phyloP scores from a whole-genome alignment of 1,284 basidiomycete genomes.

The Hymenochaete sp. region DNA sequence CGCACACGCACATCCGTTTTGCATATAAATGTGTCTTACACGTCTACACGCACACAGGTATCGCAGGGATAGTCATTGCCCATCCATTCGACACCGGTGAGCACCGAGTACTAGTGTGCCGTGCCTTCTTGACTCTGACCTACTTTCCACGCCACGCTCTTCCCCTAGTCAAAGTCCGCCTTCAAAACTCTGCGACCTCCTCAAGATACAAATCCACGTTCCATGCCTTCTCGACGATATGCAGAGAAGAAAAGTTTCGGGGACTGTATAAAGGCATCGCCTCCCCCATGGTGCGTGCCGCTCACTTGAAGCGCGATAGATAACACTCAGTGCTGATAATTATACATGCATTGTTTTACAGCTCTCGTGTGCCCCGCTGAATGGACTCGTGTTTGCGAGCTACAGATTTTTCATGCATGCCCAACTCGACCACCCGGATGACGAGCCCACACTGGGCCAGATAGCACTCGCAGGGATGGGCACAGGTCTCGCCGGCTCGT shows the following conservation, averaged over 20 bases:
- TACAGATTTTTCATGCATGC: conserved; percentile 62
- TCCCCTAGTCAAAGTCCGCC: conserved; percentile 62
- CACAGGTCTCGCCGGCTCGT: conserved; percentile 72
- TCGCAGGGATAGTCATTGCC: conserved; percentile 54
- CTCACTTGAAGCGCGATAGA: too few species aligned
- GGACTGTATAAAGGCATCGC: conserved; percentile 68
- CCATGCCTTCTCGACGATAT: conserved; percentile 54
- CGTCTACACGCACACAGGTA: conserved; percentile 34
- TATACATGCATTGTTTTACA: conserved; percentile 25
- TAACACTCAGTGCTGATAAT: too few species aligned
- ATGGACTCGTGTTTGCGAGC: conserved; percentile 66
- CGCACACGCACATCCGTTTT: not conserved
- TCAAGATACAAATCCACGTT: conserved; percentile 50
- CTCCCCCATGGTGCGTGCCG: conserved; percentile 53
- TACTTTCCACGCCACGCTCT: conserved; percentile 4
- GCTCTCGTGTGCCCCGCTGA: conserved; percentile 63
- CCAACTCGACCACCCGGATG: conserved; percentile 39
- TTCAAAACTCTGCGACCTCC: conserved; percentile 54
- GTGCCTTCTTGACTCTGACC: not conserved
- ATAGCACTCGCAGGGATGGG: conserved; percentile 70
- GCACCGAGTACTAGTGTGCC: conserved; percentile 15
- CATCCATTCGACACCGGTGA: conserved; percentile 70
- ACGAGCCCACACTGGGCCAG: conserved; percentile 53
- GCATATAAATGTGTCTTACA: conserved; percentile 4
- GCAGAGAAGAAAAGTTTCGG: conserved; percentile 53